Evolutionary conservation across 148 eudicot genomes (phyloP).

Genomic region (Heliamphora exappendiculata): DNA sequence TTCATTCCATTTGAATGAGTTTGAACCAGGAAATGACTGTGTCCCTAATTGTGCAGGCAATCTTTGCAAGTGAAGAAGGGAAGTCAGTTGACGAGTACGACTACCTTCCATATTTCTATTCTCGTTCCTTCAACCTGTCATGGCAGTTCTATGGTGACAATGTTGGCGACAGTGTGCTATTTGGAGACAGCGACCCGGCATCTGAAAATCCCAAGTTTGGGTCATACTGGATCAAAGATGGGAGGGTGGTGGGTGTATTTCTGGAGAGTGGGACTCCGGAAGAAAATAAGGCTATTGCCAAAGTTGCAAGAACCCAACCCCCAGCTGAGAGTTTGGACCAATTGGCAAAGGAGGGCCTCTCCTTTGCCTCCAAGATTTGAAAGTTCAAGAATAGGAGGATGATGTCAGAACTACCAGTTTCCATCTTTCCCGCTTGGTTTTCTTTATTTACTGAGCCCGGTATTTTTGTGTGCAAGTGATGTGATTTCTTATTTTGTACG

Average conservation of each 20-base stretch:
- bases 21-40: background rate
- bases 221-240: slow-evolving; percentile 79
- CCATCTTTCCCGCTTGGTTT: background rate
- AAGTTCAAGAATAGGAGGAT: background rate
- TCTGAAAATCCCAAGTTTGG: slow-evolving; percentile 70
- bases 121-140: slow-evolving; percentile 74
- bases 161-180: slow-evolving; percentile 62
- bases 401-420: background rate
- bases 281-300: slow-evolving; percentile 86
- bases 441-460: background rate
- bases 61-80: slow-evolving; percentile 57
- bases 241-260: slow-evolving; percentile 79
- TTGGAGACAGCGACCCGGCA: slow-evolving; percentile 61
- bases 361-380: slow-evolving; percentile 66
- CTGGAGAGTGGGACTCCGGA: slow-evolving; percentile 79
- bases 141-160: slow-evolving; percentile 94
- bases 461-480: background rate
- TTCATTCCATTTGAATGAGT: background rate
- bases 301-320: slow-evolving; percentile 79
- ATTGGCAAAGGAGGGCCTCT: slow-evolving; percentile 61
- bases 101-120: slow-evolving; percentile 82
- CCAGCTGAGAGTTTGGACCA: slow-evolving; percentile 49
- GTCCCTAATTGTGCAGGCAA: slow-evolving; percentile 44
- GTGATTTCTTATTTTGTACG: background rate
- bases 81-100: slow-evolving; percentile 61